These are phyloP conservation scores for Tricholoma saponaceum DNA, from an alignment of 768 basidiomycete species.

Conservation along the genomic window DNA sequence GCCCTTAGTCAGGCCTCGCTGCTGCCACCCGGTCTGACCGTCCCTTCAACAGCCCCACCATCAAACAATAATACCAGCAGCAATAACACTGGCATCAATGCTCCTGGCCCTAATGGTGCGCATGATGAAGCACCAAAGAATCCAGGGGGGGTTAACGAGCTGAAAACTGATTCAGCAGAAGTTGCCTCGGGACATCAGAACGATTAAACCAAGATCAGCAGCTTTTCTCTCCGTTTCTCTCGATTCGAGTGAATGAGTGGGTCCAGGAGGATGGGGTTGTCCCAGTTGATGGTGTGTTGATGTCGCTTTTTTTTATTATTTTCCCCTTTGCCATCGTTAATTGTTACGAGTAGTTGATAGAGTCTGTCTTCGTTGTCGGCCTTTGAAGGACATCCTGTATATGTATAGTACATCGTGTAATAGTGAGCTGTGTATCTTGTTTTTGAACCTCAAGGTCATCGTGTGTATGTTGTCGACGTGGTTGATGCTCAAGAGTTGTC, in stretches of 20 bases:
- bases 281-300: neutral
- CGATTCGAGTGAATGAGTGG: constrained; percentile 5
- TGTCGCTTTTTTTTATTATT: neutral
- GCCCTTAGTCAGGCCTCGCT: constrained; percentile 53
- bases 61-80: constrained; percentile 10
- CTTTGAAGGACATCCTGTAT: neutral
- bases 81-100: constrained; percentile 6
- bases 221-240: neutral
- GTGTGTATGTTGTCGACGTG: constrained; percentile 14
- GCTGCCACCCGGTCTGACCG: constrained; percentile 24
- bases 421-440: neutral
- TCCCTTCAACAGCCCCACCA: constrained; percentile 5
- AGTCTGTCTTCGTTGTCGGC: neutral
- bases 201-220: constrained; percentile 10
- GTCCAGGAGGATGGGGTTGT: neutral
- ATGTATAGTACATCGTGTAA: constrained; percentile 1
- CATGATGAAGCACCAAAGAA: constrained; percentile 25
- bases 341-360: neutral
- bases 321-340: neutral
- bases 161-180: constrained; percentile 24
- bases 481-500: constrained; percentile 24
- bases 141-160: constrained; percentile 21
- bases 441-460: neutral
- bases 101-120: constrained; percentile 17
- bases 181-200: constrained; percentile 8